Conservation (phyloP, 148 eudicot genomes). For the Camellia granthamiana region DNA sequence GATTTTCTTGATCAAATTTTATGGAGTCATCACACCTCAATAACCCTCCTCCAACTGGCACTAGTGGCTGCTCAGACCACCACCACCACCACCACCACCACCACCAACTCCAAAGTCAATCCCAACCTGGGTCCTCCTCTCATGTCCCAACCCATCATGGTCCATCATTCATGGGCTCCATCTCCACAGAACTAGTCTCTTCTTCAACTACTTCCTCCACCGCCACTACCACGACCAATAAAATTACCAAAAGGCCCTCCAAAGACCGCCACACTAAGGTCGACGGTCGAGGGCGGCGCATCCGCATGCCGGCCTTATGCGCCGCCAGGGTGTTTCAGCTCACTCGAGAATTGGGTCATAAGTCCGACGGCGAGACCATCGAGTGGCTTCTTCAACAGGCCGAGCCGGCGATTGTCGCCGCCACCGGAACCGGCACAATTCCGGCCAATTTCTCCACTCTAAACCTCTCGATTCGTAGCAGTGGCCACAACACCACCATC, state of each 20-base stretch:
- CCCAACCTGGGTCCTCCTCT: background rate
- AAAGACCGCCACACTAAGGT: slow-evolving; percentile 45
- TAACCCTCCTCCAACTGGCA: too few relatives aligned
- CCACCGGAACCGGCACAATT: slow-evolving; percentile 41
- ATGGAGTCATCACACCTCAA: too few relatives aligned
- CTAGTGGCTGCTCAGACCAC: slow-evolving; percentile 7
- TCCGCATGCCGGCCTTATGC: slow-evolving; percentile 41
- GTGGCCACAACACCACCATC: background rate
- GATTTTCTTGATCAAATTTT: background rate
- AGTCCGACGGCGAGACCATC: slow-evolving; percentile 38
- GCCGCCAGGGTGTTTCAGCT: slow-evolving; percentile 42
- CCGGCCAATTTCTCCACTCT: slow-evolving; percentile 33
- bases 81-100: background rate
- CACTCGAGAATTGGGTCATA: slow-evolving; percentile 36
- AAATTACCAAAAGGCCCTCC: slow-evolving; percentile 32
- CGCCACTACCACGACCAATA: background rate
- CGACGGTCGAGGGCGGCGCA: slow-evolving; percentile 40
- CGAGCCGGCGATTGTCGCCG: slow-evolving; percentile 36
- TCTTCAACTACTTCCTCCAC: slow-evolving; percentile 11
- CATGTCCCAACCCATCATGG: background rate
- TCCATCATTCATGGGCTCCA: slow-evolving; percentile 32
- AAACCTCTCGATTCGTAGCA: slow-evolving; percentile 7
- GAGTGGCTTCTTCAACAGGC: slow-evolving; percentile 45
- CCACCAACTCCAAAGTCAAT: background rate
- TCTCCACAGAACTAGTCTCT: slow-evolving; percentile 11